Conservation (phyloP, 805 yeast species). For the Wickerhamiella lipophila region DNA sequence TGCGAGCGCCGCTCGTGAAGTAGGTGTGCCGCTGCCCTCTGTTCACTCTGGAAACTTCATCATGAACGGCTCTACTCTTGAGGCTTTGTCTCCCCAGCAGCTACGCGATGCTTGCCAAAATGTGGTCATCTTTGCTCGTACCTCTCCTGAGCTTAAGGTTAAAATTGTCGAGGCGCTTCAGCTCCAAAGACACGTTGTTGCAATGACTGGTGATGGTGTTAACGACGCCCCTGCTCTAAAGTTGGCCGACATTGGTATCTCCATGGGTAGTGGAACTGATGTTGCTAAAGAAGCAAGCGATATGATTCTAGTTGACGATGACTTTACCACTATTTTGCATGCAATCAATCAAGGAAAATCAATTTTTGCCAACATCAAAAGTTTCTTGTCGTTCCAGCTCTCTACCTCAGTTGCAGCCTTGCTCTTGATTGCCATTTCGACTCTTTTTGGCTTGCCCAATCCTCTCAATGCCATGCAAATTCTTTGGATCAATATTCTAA, state of each 20-base stretch:
- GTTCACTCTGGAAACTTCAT: slow-evolving; percentile 46
- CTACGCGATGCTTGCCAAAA: slow-evolving; percentile 63
- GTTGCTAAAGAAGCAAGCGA: slow-evolving; percentile 98
- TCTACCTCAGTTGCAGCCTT: slow-evolving; percentile 94
- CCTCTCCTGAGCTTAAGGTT: slow-evolving; percentile 41
- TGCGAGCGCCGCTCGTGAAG: slow-evolving; percentile 36
- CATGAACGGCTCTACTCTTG: slow-evolving; percentile 74
- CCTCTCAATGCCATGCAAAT: slow-evolving; percentile 98
- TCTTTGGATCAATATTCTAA: slow-evolving; percentile 88
- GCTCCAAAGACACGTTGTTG: slow-evolving; percentile 81
- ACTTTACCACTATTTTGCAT: slow-evolving; percentile 80
- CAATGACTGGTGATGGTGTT: slow-evolving; percentile 99
- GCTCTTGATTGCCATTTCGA: slow-evolving; percentile 74
- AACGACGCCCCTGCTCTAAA: slow-evolving; percentile 98
- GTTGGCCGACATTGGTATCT: slow-evolving; percentile 89
- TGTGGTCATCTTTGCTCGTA: slow-evolving; percentile 44
- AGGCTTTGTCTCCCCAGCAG: slow-evolving; percentile 55
- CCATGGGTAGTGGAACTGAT: slow-evolving; percentile 86
- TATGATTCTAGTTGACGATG: slow-evolving; percentile 95
- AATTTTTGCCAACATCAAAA: slow-evolving; percentile 88
- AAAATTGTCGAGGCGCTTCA: slow-evolving; percentile 38
- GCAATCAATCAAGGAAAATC: slow-evolving; percentile 98
- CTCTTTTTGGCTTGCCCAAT: slow-evolving; percentile 76
- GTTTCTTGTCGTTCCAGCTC: slow-evolving; percentile 85
- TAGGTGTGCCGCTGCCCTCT: slow-evolving; percentile 55